Base-by-base conservation (phyloP, 306 rosid genomes). In the Arachis hypogaea region DNA sequence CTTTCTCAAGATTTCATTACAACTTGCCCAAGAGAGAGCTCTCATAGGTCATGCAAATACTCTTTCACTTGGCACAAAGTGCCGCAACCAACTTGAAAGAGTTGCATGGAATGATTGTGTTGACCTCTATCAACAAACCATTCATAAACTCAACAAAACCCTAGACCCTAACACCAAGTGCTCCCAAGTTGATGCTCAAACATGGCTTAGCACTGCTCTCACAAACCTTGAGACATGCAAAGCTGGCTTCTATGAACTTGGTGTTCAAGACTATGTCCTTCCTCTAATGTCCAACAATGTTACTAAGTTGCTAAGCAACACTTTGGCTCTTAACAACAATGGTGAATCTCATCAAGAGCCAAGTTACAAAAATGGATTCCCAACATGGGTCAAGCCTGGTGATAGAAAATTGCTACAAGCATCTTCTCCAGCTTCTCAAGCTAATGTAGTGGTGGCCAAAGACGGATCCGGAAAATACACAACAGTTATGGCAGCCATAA, bases 391-490 rank as follows among this genome's bases (percentile, higher is more conserved):
- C 0, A 82, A 52, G 5, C 92, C 92, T 0, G 92, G 93, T 0
- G 88, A 88, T 56, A 59, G 93, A 50, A 90, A 76, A 52, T 64
- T 88, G 16, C 52, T 90, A 80, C 93, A 85, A 36, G 16, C 92
- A 2, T 61, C 86, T 60, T 79, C 96, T 0, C 77, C 86, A 1
- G 77, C 88, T 14, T 73, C 83, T 2, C 22, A 3, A 2, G 92
- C 88, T 0, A 66, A 88, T 2, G 80, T 67, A 0, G 88, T 88
- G 78, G 97, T 91, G 71, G 97, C 92, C 0, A 50, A 78, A 50
- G 97, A 91, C 36, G 90, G 97, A 5, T 84, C 94, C 0, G 94
- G 90, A 41, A 64, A 80, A n/a, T 88, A 68, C 70, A 79, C 68
- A 58, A 88, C 89, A 1, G 51, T 88, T 0, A 70, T 22, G 0